Conservation (phyloP, 768 basidiomycete genomes). For the Termitomyces sp. region DNA sequence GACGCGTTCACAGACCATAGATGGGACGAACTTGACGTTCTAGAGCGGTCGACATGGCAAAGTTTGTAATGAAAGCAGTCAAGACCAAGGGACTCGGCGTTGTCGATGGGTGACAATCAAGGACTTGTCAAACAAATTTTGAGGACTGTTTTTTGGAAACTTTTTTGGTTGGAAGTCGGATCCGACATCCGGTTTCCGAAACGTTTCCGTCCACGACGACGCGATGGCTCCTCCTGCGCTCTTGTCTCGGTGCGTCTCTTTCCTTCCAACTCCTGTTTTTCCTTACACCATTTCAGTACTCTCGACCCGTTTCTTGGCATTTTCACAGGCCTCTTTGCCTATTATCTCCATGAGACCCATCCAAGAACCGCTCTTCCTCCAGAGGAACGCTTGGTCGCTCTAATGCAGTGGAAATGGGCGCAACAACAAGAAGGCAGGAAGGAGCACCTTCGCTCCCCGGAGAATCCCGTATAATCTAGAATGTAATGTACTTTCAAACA, state of each 20-base stretch:
- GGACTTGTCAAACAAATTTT: not conserved
- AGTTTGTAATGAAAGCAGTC: not conserved
- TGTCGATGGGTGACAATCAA: not conserved
- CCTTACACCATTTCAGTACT: slow-evolving; percentile 34
- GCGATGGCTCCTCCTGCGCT: slow-evolving; percentile 44
- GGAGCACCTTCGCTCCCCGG: slow-evolving; percentile 42
- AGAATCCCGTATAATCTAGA: slow-evolving; percentile 12
- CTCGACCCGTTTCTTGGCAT: slow-evolving; percentile 74
- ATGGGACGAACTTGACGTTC: slow-evolving; percentile 85
- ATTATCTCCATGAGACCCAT: slow-evolving; percentile 76
- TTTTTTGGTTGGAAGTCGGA: slow-evolving; percentile 8
- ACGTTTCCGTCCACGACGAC: slow-evolving; percentile 2
- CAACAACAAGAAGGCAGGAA: slow-evolving; percentile 35
- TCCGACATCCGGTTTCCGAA: slow-evolving; percentile 13
- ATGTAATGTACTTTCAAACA: not conserved
- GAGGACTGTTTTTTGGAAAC: not conserved
- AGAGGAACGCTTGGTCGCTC: slow-evolving; percentile 49
- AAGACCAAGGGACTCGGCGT: not conserved
- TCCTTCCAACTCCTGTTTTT: not conserved
- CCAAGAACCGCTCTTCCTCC: slow-evolving; percentile 64
- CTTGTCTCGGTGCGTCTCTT: slow-evolving; percentile 43
- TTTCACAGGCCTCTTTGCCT: slow-evolving; percentile 76
- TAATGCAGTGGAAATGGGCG: slow-evolving; percentile 67
- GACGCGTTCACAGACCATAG: slow-evolving; percentile 53
- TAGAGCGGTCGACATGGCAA: slow-evolving; percentile 53